Base-by-base conservation (phyloP, 441 rosid species). In the Bocquillonia castaneifolia region DNA sequence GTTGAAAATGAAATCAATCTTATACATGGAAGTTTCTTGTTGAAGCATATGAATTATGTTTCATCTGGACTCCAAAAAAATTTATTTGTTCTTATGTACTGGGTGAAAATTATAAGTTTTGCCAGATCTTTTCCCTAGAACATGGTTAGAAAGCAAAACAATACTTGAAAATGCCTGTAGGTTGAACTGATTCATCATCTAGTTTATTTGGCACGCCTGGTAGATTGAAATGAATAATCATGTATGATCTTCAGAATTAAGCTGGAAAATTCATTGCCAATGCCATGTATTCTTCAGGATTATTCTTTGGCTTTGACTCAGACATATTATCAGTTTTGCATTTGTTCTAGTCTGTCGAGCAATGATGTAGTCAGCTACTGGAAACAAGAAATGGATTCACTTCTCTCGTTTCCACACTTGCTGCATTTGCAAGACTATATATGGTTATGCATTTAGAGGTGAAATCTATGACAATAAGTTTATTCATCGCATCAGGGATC, bases 51-150 rank as follows among this genome's bases (percentile, higher is more conserved):
- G 54, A 56, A 53, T 26, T 42, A 14, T 25, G 3, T 29, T 31
- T 20, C 26, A 20, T 28, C 37, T 56, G 7, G n/a, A 32, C 42
- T 53, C 68, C 42, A n/a, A n/a, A n/a, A n/a, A n/a, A n/a, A n/a
- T n/a, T n/a, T n/a, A n/a, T n/a, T 10, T 23, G 59, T 36, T 66
- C 13, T 17, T 51, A 9, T 66, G n/a, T 66, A 29, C 39, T 54
- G 52, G 26, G 20, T 67, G 45, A 10, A 14, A 2, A n/a, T 67
- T 45, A 9, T 26, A 34, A 57, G 29, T 45, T 34, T 5, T 47
- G 15, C 18, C 57, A 44, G 28, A 20, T 32, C 17, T 25, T 34
- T 47, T 36, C 10, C 58, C 15, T 18, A 25, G 13, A 6, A 32
- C 36, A 29, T 20, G 2, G 51, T 25, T n/a, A n/a, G n/a, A n/a